These are phyloP conservation scores for Leccinum broughii DNA, from an alignment of 768 basidiomycete genomes.

Conservation along the genomic window DNA sequence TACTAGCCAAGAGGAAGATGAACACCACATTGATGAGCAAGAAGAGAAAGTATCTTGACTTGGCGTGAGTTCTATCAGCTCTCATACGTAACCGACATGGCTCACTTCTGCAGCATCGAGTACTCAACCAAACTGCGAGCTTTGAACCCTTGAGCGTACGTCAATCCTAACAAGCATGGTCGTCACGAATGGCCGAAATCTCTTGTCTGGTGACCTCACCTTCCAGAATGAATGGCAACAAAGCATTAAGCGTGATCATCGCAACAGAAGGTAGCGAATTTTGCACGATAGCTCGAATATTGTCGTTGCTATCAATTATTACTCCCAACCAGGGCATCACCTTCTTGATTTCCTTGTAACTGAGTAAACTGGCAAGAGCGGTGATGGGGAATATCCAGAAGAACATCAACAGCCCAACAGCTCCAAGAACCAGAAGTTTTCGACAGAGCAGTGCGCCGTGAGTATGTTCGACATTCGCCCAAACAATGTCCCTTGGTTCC, in stretches of 20 bases:
- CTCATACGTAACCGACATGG: constrained; percentile 2
- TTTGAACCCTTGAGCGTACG: constrained; percentile 87
- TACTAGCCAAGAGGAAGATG: constrained; percentile 89
- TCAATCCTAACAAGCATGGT: constrained; percentile 49
- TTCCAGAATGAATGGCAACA: constrained; percentile 87
- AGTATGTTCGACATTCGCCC: constrained; percentile 84
- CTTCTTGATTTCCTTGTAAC: constrained; percentile 92
- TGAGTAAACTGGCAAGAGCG: constrained; percentile 81
- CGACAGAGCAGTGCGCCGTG: constrained; percentile 58
- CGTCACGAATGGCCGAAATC: not conserved
- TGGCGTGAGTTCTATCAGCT: constrained; percentile 10
- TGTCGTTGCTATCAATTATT: constrained; percentile 81
- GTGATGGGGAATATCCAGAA: constrained; percentile 94
- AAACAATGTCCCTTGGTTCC: constrained; percentile 94
- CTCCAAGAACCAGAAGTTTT: constrained; percentile 65
- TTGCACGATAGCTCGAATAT: constrained; percentile 85
- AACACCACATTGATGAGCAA: constrained; percentile 91
- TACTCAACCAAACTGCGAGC: constrained; percentile 94
- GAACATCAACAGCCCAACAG: constrained; percentile 75
- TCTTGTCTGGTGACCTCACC: constrained; percentile 42
- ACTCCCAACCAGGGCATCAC: constrained; percentile 82
- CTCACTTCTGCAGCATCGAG: constrained; percentile 87
- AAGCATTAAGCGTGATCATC: constrained; percentile 86
- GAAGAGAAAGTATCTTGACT: constrained; percentile 85
- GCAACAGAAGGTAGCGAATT: constrained; percentile 92